phyloP scores from a whole-genome alignment of 2,329 filamentous ascomycete species.

The Xylariaceae sp. region DNA sequence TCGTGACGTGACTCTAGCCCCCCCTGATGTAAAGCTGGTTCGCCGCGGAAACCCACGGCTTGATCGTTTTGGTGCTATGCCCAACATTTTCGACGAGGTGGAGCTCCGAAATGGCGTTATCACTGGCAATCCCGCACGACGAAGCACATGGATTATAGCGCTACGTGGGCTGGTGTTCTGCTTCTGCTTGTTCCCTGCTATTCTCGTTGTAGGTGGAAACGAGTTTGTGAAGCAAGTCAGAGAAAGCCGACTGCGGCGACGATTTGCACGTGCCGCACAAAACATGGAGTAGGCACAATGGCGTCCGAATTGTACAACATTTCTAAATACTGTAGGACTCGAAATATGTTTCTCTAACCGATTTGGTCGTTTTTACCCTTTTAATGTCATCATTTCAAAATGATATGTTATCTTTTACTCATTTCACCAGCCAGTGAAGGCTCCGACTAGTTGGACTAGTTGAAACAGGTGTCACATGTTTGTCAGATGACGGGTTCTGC shows the following conservation, averaged over 20 bases:
- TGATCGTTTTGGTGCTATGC: background rate
- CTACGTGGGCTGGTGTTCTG: background rate
- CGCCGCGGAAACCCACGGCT: background rate
- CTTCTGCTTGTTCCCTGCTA: background rate
- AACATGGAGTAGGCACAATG: background rate
- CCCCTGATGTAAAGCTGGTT: background rate
- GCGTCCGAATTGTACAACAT: too few relatives aligned
- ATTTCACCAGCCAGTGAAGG: too few relatives aligned
- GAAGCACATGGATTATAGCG: background rate
- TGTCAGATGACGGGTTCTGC: too few relatives aligned
- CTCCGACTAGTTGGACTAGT: too few relatives aligned
- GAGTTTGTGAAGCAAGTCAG: background rate
- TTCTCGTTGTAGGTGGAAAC: background rate
- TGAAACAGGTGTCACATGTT: too few relatives aligned
- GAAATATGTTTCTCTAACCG: too few relatives aligned
- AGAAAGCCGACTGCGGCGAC: background rate
- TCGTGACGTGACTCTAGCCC: background rate
- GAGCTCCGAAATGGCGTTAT: background rate
- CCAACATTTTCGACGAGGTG: background rate
- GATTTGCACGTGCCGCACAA: background rate
- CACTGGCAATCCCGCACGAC: background rate
- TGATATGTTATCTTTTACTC: too few relatives aligned
- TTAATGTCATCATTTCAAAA: too few relatives aligned
- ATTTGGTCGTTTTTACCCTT: too few relatives aligned
- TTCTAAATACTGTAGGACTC: too few relatives aligned